A percentile compares a stretch with the other conserved stretches of the same genome.
phyloP scores from a whole-genome alignment of 805 yeast genomes.

The Lachancea sp. region DNA sequence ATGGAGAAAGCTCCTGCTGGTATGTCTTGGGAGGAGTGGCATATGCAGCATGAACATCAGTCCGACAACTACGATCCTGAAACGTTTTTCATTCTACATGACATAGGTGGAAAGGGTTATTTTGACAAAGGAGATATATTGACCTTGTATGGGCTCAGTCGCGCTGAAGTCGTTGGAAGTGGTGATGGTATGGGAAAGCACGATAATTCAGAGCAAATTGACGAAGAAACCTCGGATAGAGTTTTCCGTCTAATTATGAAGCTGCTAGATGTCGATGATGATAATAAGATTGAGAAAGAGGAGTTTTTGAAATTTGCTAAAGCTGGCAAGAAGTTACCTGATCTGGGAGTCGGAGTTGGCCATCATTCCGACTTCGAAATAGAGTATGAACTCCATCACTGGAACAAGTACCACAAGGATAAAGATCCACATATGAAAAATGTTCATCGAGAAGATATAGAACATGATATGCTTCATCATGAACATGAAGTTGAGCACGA shows the following conservation, averaged over 20 bases:
- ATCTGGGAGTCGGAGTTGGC: conserved; percentile 88
- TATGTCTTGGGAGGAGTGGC: conserved; percentile 75
- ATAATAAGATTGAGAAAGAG: conserved; percentile 55
- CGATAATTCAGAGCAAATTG: conserved; percentile 57
- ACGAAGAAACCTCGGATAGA: conserved; percentile 44
- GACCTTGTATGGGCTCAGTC: conserved; percentile 70
- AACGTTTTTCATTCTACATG: conserved; percentile 77
- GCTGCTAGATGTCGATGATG: conserved; percentile 59
- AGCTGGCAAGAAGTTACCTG: conserved; percentile 74
- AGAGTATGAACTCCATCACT: conserved; percentile 92
- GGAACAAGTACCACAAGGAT: conserved; percentile 74
- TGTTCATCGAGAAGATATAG: conserved; percentile 84
- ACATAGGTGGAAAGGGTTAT: conserved; percentile 51
- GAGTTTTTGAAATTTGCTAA: conserved; percentile 63
- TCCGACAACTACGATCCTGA: conserved; percentile 66
- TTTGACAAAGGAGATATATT: conserved; percentile 60
- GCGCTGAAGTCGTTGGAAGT: conserved; percentile 70
- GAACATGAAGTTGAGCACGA: conserved; percentile 74
- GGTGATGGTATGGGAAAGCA: conserved; percentile 88
- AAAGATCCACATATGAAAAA: conserved; percentile 74
- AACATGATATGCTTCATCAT: conserved; percentile 78
- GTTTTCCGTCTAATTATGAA: conserved; percentile 51
- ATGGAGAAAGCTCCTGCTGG: conserved; percentile 45
- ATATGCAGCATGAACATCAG: conserved; percentile 85
- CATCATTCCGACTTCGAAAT: conserved; percentile 91